Evolutionary conservation across 2,329 filamentous ascomycete genomes (phyloP).

Genomic region (Aureobasidium zeae): DNA sequence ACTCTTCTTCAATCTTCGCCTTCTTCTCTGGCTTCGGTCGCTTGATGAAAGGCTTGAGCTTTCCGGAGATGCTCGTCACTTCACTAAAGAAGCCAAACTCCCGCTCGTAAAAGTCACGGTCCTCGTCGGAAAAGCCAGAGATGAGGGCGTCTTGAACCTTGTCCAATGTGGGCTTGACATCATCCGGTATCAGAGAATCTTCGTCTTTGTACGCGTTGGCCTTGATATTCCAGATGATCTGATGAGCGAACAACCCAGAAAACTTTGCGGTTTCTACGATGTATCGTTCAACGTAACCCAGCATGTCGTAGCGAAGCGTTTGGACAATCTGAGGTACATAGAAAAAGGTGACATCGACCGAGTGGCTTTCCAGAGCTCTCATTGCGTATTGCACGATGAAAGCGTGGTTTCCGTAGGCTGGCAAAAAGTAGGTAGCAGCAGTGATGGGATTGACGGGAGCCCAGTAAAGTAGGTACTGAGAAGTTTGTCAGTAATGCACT

Average conservation of each 20-base stretch:
- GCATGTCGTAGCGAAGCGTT: slow-evolving; percentile 78
- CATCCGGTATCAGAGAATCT: slow-evolving; percentile 80
- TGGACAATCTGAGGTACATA: slow-evolving; percentile 98
- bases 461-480: slow-evolving; percentile 84
- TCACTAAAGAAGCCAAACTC: slow-evolving; percentile 99
- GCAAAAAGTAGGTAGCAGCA: slow-evolving; percentile 86
- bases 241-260: slow-evolving; percentile 96
- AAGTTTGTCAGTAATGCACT: slow-evolving; percentile 12
- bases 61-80: slow-evolving; percentile 90
- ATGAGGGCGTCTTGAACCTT: slow-evolving; percentile 79
- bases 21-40: slow-evolving; percentile 93
- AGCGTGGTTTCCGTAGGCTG: slow-evolving; percentile 81
- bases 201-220: slow-evolving; percentile 98
- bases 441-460: slow-evolving; percentile 84
- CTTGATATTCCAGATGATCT: slow-evolving; percentile 99
- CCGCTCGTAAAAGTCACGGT: slow-evolving; percentile 79
- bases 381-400: slow-evolving; percentile 96
- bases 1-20: slow-evolving; percentile 96
- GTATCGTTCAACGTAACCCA: slow-evolving; percentile 93
- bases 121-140: slow-evolving; percentile 66
- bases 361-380: slow-evolving; percentile 84
- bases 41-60: slow-evolving; percentile 88
- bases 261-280: slow-evolving; percentile 95
- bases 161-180: slow-evolving; percentile 87
- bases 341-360: slow-evolving; percentile 96